Conservation (phyloP, 768 basidiomycete genomes). For the Rhodotorula babjevae region DNA sequence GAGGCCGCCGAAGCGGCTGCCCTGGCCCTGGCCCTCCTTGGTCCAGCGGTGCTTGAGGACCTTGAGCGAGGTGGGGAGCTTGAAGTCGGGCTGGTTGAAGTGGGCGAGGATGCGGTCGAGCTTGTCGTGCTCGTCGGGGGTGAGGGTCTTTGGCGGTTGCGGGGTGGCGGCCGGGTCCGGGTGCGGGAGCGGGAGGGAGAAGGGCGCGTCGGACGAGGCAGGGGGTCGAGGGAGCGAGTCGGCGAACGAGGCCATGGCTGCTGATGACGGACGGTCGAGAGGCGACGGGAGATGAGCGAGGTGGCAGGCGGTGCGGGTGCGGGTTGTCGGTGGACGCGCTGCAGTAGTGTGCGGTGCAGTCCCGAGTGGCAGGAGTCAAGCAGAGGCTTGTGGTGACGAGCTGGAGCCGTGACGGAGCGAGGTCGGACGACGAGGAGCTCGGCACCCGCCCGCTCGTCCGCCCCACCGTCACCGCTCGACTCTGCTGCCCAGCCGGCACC, state of each 20-base stretch:
- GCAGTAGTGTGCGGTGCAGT: no score
- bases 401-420: no score
- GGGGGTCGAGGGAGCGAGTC: slow-evolving; percentile 1
- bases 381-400: no score
- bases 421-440: no score
- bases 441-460: no score
- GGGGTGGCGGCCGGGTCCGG: slow-evolving; percentile 13
- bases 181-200: slow-evolving; percentile 25
- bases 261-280: no score
- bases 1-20: slow-evolving; percentile 5
- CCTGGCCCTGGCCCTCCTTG: slow-evolving; percentile 5
- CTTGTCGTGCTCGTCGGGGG: slow-evolving; percentile 29
- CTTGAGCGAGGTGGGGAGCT: slow-evolving; percentile 29
- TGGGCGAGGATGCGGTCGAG: slow-evolving; percentile 33
- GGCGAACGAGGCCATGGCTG: slow-evolving; percentile 2
- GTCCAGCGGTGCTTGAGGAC: slow-evolving; percentile 43
- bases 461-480: no score
- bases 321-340: no score
- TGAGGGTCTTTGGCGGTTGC: slow-evolving; percentile 16
- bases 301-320: background rate
- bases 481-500: no score
- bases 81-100: slow-evolving; percentile 36
- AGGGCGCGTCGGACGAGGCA: background rate
- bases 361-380: no score
- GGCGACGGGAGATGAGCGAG: background rate